Evolutionary conservation across 495 filamentous ascomycete species (phyloP).

Genomic region (Penicillium egyptiacum): DNA sequence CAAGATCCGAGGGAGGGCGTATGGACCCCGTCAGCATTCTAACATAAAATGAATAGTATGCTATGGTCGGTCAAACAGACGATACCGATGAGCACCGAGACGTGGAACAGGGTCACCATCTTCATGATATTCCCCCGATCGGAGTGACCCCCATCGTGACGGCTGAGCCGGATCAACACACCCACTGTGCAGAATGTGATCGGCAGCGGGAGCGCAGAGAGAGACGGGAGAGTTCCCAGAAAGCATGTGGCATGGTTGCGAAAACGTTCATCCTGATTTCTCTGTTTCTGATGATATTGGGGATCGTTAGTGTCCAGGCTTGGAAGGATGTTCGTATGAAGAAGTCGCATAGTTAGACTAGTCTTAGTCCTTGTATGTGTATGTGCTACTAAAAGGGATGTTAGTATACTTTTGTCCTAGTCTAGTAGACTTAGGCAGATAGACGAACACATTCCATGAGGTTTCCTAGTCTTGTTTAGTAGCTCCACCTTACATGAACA

Average conservation of each 20-base stretch:
- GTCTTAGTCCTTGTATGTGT: not conserved
- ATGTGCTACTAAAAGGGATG: not conserved
- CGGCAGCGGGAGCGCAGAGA: constrained; percentile 16
- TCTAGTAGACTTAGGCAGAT: no score
- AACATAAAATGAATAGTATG: not conserved
- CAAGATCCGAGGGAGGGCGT: no score
- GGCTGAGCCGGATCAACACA: not conserved
- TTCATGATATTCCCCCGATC: not conserved
- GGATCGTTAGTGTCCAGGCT: constrained; percentile 9
- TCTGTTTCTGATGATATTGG: constrained; percentile 20
- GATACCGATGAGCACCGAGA: not conserved
- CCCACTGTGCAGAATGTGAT: constrained; percentile 21
- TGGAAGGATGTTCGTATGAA: constrained; percentile 4
- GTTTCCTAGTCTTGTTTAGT: no score
- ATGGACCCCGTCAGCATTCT: not conserved
- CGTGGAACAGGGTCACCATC: constrained; percentile 5
- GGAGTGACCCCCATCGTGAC: not conserved
- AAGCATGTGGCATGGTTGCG: constrained; percentile 12
- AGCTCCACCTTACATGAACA: no score
- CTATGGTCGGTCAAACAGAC: constrained; percentile 6
- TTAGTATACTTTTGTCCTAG: no score
- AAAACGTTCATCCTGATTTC: constrained; percentile 14
- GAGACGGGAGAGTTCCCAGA: not conserved
- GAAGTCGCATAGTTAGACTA: not conserved
- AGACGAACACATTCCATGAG: not conserved